Base-by-base conservation (phyloP, 192 early-diverging fungal species). In the Geranomyces variabilis region DNA sequence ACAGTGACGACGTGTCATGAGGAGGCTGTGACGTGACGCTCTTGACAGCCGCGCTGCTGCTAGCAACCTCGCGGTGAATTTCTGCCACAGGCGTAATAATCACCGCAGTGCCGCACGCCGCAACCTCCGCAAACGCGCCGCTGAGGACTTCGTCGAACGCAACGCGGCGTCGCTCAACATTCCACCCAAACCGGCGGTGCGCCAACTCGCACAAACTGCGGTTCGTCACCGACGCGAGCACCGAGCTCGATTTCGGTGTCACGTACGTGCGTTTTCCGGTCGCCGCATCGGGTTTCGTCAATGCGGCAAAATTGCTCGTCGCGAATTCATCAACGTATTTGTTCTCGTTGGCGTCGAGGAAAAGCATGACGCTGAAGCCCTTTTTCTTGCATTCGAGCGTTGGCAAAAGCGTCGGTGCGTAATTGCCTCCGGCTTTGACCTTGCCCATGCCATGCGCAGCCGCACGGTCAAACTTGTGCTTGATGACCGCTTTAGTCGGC, bases 241-340 rank as follows among this genome's bases (percentile, higher is more conserved):
- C 85, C 10, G 79, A 77, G 44, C 72, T 74, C n/a, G 79, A 81
- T 31, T 87, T 80, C 12, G 91, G 91, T 10, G 91, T 91, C 14
- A 90, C 86, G 79, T 91, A 89, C 10, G 78, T 75, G 34, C 77
- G 77, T 28, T 80, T 77, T 29, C 84, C 81, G 22, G 77, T 70
- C n/a, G 81, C 76, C 6, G 51, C 4, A 63, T 88, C 84, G 14
- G 84, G 73, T 41, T 63, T 69, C 24, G 80, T 88, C 9, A 91
- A 60, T 12, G 85, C 91, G 19, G 89, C 85, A 81, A 93, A 93
- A 79, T 93, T 93, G 67, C 86, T 88, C 9, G 91, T 91, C 6
- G 86, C 85, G 77, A 93, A 93, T 65, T 93, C 91, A 53, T 93
- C 91, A 41, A 93, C 78, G 64, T 87, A 82, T 9, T 81, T 76